Percentiles rank a stretch among this genome's conserved stretches.
Evolutionary conservation across 164 flowering plant species (phyloP).

Genomic region (Stephania japonica): DNA sequence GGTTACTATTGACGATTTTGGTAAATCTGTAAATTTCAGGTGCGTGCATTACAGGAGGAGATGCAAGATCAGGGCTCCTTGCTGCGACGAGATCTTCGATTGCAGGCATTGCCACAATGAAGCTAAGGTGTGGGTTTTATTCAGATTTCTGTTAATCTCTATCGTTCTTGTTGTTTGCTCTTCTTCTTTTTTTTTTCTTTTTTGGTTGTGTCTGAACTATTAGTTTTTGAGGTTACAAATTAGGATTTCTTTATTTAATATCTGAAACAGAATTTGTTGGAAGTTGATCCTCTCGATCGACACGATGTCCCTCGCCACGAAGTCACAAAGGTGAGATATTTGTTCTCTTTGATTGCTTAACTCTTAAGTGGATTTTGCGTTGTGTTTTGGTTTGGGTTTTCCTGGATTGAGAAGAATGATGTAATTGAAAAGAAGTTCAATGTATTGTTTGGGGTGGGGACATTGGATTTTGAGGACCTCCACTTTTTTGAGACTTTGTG

Average conservation of each 20-base stretch:
- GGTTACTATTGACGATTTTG: neutral
- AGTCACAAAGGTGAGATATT: constrained; percentile 43
- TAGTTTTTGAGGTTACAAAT: neutral
- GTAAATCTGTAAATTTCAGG: constrained; percentile 26
- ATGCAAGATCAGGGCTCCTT: constrained; percentile 88
- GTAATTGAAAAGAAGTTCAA: neutral
- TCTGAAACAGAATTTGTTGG: constrained; percentile 53
- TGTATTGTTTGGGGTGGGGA: neutral
- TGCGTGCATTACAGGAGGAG: constrained; percentile 75
- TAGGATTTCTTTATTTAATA: neutral
- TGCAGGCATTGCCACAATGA: constrained; percentile 98
- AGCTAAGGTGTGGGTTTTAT: constrained; percentile 43
- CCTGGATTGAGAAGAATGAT: neutral
- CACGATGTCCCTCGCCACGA: constrained; percentile 86
- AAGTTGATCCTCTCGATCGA: constrained; percentile 41
- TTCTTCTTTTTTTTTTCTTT: constrained; percentile 1
- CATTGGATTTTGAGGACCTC: neutral
- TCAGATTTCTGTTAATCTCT: neutral
- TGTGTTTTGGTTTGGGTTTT: neutral
- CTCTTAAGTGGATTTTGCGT: neutral
- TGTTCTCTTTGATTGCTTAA: neutral
- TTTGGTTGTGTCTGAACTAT: neutral
- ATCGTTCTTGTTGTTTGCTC: neutral
- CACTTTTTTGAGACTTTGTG: neutral
- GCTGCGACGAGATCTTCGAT: constrained; percentile 73